Evolutionary conservation across 805 yeast species (phyloP), one percentile per base, ranked within the genome.

Genomic region (Komagataella pseudopastoris): DNA sequence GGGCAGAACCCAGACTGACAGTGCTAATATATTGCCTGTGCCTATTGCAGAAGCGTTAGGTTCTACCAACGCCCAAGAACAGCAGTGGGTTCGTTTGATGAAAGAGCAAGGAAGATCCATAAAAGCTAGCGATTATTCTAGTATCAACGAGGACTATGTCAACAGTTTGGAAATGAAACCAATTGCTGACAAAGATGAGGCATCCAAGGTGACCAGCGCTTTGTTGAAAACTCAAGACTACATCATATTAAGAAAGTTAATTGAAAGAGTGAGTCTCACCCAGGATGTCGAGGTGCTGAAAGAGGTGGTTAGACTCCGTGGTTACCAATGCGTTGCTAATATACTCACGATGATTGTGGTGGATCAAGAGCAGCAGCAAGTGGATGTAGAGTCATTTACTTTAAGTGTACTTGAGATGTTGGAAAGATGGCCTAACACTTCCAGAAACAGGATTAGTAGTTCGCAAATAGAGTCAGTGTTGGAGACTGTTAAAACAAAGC

Each of bases 1-100:
- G 56, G 99, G 99, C 49, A 90, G 89, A 66, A 91, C 96, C 2
- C 99, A 93, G 69, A 89, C 98, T 1, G 96, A 89, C 58, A 86
- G 91, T 36, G 91, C 91, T 1, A 75, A 87, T 45, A 69, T 88
- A 52, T 72, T 91, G 49, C 96, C 98, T 2, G 91, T 87, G 55
- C 77, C 81, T 22, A 75, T 85, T 43, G 80, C 93, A 7, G 95
- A 86, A 55, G 97, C 96, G 0, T 72, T 93, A 48, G 96, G 96
- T 17, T 83, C 90, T 7, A 71, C 77, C 12, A 69, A 77, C 1
- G 74, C 74, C 23, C 80, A 80, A 55, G 96, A 88, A 62, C 83
- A 81, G 59, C 79, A 73, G 52, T 85, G 90, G 83, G 67, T 85
- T 54, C 78, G 78, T 63, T 74, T 72, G 57, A 83, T 81, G 68